These are phyloP conservation scores for Zymoseptoria tritici DNA, from an alignment of 2,329 filamentous ascomycete genomes.

Conservation along the genomic window DNA sequence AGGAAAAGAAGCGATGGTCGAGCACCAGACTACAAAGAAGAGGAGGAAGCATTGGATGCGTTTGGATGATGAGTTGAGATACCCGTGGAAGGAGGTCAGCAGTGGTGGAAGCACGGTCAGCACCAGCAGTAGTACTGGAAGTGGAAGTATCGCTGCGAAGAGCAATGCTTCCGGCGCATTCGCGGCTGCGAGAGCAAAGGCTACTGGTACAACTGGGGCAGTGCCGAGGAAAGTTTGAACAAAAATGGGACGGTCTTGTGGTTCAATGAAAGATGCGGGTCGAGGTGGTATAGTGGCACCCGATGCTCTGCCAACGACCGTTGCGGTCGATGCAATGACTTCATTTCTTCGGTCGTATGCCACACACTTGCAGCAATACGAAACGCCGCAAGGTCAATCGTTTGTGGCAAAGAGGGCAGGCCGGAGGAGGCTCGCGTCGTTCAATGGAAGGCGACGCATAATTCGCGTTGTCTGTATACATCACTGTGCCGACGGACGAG, in stretches of 20 bases:
- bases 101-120: neutral
- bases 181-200: neutral
- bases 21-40: conserved; percentile 81
- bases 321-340: too few species aligned
- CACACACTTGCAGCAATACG: too few species aligned
- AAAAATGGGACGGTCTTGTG: neutral
- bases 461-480: too few species aligned
- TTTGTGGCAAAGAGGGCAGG: too few species aligned
- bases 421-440: too few species aligned
- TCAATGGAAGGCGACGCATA: too few species aligned
- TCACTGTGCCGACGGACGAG: neutral
- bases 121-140: neutral
- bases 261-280: neutral
- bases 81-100: conserved; percentile 51
- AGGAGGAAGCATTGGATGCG: conserved; percentile 79
- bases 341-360: too few species aligned
- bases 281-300: neutral
- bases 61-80: conserved; percentile 69
- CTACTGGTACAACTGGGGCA: conserved; percentile 5
- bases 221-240: conserved; percentile 12
- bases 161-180: neutral
- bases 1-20: conserved; percentile 78
- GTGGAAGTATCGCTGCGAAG: neutral
- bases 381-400: too few species aligned
- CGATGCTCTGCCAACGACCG: too few species aligned